Conservation (phyloP, 768 basidiomycete species). For the Sutorius australiensis region DNA sequence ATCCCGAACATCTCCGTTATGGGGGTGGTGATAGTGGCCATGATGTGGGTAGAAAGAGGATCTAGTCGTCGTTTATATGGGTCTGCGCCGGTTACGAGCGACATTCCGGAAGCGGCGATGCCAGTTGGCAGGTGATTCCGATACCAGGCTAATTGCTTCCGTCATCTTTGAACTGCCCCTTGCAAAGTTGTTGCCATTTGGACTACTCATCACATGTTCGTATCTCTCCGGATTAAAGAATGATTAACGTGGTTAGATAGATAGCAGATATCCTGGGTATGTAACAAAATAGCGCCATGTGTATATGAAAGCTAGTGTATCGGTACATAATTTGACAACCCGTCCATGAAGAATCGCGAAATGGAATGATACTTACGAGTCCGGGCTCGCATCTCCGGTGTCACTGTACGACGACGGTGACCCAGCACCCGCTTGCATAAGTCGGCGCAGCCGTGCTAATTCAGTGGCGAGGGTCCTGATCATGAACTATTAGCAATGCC, state of each 20-base stretch:
- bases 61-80: conserved; percentile 8
- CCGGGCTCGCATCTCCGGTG: conserved; percentile 7
- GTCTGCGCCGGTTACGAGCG: not conserved
- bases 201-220: not conserved
- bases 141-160: not conserved
- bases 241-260: conserved; percentile 10
- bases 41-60: not conserved
- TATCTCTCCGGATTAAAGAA: not conserved
- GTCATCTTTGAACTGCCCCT: too few species aligned
- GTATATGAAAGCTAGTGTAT: conserved; percentile 28
- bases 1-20: conserved; percentile 86
- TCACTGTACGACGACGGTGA: conserved; percentile 20
- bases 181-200: too few species aligned
- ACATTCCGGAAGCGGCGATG: not conserved
- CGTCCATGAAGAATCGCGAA: conserved; percentile 19
- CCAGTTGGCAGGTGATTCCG: not conserved
- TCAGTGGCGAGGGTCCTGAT: conserved; percentile 57
- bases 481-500: not conserved
- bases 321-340: conserved; percentile 30
- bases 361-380: conserved; percentile 11
- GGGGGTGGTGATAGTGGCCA: conserved; percentile 72
- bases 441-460: conserved; percentile 62
- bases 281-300: conserved; percentile 22
- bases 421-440: conserved; percentile 60
- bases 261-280: conserved; percentile 25